Evolutionary conservation across 1,284 basidiomycete genomes (phyloP), one percentile per base, ranked within the genome.

Genomic region (Ustilago hordei): DNA sequence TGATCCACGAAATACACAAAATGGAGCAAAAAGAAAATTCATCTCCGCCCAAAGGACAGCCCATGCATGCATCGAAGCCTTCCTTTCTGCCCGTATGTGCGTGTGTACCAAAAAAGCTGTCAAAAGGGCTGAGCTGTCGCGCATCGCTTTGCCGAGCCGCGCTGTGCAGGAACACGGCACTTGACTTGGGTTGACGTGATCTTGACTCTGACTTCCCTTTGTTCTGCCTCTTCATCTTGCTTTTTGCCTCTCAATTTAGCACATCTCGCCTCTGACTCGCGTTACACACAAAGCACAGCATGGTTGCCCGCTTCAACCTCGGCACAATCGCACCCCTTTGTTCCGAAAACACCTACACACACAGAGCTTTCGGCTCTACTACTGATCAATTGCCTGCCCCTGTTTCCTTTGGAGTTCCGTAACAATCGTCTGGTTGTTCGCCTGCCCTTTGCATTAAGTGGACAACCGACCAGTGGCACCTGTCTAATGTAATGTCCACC

Each of bases 301-400:
- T 9, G 13, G 19, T 48, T 17, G 47, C 47, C 47, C 47, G 6
- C 8, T 19, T n/a, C n/a, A 4, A n/a, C 23, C 17, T 50, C 48
- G 48, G 48, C 48, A 15, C 48, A 50, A 50, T 50, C 31, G 31
- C 48, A 31, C 32, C 28, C 48, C 48, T 31, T 50, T 50, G 48
- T 50, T 31, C 48, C 48, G 48, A 12, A 15, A 28, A 31, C 45
- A 39, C 38, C 38, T 39, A 17, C 38, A 11, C 11, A 11, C 4
- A 23, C 45, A 48, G 28, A 23, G 45, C 45, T 48, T 48, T 50
- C 31, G 48, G 48, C 13, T 50, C 48, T 19, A 45, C 11, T 19
- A 8, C n/a, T 19, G 43, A 17, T 45, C n/a, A 15, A 13, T 17
- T 15, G 43, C 15, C 39, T 43, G 39, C 39, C n/a, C 11, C 39